Percentiles rank a stretch among this genome's conserved stretches.
Conservation (phyloP, 177 flowering plant genomes). For the Vitis hybrid region DNA sequence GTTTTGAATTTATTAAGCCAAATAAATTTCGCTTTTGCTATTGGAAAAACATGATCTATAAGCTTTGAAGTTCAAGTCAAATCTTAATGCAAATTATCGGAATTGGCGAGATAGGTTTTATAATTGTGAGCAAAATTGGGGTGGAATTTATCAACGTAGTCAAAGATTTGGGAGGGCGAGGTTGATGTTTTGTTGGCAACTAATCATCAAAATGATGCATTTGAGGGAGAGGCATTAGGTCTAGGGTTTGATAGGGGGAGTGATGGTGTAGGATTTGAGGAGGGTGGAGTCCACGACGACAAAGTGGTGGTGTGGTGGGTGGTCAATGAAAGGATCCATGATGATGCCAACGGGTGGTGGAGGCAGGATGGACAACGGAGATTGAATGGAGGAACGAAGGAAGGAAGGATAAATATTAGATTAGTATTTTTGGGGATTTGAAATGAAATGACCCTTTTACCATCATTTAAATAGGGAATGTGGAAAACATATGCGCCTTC, state of each 20-base stretch:
- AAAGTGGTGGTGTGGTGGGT: constrained; percentile 23
- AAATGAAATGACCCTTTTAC: no score
- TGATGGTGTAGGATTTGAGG: constrained; percentile 54
- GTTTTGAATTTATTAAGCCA: no score
- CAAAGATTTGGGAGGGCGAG: constrained; percentile 86
- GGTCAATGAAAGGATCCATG: constrained; percentile 10
- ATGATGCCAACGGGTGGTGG: not conserved
- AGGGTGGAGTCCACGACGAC: constrained; percentile 25
- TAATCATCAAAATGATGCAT: constrained; percentile 63
- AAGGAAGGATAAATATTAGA: no score
- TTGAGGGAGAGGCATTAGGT: constrained; percentile 63
- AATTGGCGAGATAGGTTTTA: no score
- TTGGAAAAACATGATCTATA: no score
- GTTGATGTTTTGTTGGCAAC: constrained; percentile 64
- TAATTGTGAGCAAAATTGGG: constrained; percentile 58
- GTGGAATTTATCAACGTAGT: constrained; percentile 70
- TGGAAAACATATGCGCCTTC: fast-evolving
- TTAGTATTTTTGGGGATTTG: no score
- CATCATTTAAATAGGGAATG: no score
- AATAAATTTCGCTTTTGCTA: no score
- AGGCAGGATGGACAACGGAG: no score
- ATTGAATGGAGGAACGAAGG: no score
- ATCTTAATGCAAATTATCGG: no score
- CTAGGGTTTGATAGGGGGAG: constrained; percentile 89
- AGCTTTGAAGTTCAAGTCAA: no score